phyloP scores from a whole-genome alignment of 2,329 filamentous ascomycete species.

The Penicillium aurantiogriseum region DNA sequence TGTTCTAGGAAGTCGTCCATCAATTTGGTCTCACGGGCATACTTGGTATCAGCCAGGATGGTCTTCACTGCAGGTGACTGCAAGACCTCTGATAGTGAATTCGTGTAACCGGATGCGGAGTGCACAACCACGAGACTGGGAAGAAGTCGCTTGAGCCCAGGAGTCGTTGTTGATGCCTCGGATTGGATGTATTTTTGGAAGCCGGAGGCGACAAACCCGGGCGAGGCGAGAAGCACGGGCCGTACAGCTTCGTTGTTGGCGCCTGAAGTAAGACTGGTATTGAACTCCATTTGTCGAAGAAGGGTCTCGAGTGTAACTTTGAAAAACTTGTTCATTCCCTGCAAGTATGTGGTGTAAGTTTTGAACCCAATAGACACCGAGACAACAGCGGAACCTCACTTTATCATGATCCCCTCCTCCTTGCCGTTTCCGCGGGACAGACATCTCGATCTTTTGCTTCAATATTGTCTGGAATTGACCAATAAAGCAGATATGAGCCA shows the following conservation, averaged over 20 bases:
- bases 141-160: constrained; percentile 66
- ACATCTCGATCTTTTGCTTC: constrained; percentile 50
- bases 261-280: constrained; percentile 40
- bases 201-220: constrained; percentile 78
- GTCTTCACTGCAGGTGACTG: constrained; percentile 74
- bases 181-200: constrained; percentile 73
- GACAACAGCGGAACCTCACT: constrained; percentile 22
- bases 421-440: constrained; percentile 48
- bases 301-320: constrained; percentile 73
- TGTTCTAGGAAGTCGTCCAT: constrained; percentile 82
- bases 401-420: constrained; percentile 52
- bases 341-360: neutral
- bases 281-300: constrained; percentile 73
- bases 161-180: constrained; percentile 60
- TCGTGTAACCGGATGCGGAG: constrained; percentile 78
- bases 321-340: constrained; percentile 75
- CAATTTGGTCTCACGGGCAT: constrained; percentile 74
- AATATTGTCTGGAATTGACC: constrained; percentile 51
- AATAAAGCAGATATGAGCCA: constrained; percentile 53
- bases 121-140: constrained; percentile 67
- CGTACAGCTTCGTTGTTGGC: constrained; percentile 37
- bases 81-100: constrained; percentile 83
- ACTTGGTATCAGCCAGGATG: constrained; percentile 82
- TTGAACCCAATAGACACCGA: neutral
- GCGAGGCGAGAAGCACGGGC: constrained; percentile 80